Base-by-base conservation (phyloP, 176 grass and related monocot species). In the Oryza glaberrima region DNA sequence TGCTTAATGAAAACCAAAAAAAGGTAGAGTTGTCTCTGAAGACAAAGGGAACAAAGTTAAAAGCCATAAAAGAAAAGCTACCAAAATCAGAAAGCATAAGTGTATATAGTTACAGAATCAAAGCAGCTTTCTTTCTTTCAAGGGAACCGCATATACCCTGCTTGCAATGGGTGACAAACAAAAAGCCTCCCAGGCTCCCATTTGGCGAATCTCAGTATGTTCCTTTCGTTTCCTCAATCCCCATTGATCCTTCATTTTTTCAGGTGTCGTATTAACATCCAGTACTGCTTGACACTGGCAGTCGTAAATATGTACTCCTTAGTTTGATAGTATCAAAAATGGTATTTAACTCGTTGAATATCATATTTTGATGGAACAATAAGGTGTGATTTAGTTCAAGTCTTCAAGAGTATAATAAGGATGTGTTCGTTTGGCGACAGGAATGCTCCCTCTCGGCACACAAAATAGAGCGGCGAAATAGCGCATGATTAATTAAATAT, bases 101-200 rank as follows among this genome's bases (percentile, higher is more conserved):
- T 11, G 41, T 19, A 76, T 63, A 9, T 54, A 58, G 9, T 6
- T 61, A 61, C 20, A 61, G 7, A 61, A 22, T 61, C 56, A 61
- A 61, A 61, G 56, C 26, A 35, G 23, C 65, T 85, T 81, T 32
- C 72, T 65, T 85, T 51, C n/a, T 77, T 9, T 0, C 16, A 14
- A 89, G 82, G 71, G 15, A 76, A 89, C 28, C 15, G 63, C 82
- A 85, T 56, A 82, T 86, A 67, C 88, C 23, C 43, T 76, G n/a
- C 49, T 61, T 75, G 77, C 69, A 68, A 0, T 60, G 25, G 67
- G 58, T 58, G 75, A 43, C 64, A 84, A 43, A 66, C 49, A 28
- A 22, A 61, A 70, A 83, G 38, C 58, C 73, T 79, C 70, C 35
- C 12, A 61, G 52, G 52, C 6, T 19, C 16, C 17, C 52, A 4